A percentile compares a stretch with the other conserved stretches of the same genome.
These are phyloP conservation scores for Pichia sp. DNA, from an alignment of 1,139 yeast genomes.

Conservation along the genomic window DNA sequence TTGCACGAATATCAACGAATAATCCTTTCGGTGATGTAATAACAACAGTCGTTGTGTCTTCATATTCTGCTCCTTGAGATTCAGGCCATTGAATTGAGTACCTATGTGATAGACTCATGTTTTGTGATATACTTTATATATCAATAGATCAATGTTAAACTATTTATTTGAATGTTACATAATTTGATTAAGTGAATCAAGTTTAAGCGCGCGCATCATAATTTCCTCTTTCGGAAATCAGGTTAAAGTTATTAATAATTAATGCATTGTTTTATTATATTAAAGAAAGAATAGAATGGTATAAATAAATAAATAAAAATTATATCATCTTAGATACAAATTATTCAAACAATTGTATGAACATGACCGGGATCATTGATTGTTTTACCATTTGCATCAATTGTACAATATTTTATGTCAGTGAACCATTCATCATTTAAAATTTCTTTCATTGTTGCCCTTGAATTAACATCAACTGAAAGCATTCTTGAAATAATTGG, in stretches of 20 bases:
- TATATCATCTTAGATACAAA: background rate
- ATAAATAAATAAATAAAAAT: too few relatives aligned
- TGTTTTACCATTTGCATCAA: slow-evolving; percentile 37
- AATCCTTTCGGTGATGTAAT: slow-evolving; percentile 38
- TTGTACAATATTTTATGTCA: slow-evolving; percentile 45
- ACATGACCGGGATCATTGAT: slow-evolving; percentile 45
- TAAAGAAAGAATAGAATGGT: background rate
- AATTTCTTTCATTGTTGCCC: slow-evolving; percentile 75
- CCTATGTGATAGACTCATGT: slow-evolving; percentile 17
- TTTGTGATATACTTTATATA: background rate
- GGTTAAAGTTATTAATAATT: too few relatives aligned
- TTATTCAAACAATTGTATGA: slow-evolving; percentile 39
- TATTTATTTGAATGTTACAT: too few relatives aligned
- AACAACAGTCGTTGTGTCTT: slow-evolving; percentile 46
- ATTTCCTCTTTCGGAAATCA: too few relatives aligned
- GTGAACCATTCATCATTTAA: slow-evolving; percentile 73
- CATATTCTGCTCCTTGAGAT: slow-evolving; percentile 33
- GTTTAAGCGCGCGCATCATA: too few relatives aligned
- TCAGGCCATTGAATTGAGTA: slow-evolving; percentile 15
- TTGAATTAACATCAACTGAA: slow-evolving; percentile 54
- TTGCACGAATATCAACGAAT: slow-evolving; percentile 38
- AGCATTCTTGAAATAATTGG: slow-evolving; percentile 76
- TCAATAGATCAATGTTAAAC: too few relatives aligned
- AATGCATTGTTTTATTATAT: too few relatives aligned
- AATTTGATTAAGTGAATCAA: too few relatives aligned